phyloP scores from a whole-genome alignment of 192 early-diverging fungal species.

The Podochytrium sp. region DNA sequence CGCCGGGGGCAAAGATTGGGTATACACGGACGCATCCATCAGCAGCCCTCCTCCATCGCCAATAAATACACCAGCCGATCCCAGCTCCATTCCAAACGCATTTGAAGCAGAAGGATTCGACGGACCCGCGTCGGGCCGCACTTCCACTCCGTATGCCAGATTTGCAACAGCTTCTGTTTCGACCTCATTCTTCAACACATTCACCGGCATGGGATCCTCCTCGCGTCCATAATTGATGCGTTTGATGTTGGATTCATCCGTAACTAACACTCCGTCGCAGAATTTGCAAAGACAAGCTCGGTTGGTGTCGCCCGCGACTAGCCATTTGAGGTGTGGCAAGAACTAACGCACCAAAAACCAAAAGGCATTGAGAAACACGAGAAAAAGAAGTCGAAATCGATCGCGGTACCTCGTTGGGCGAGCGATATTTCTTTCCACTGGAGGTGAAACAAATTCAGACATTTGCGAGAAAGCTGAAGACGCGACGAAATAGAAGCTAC shows the following conservation, averaged over 20 bases:
- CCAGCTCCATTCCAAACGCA: too few species aligned
- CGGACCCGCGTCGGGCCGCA: too few species aligned
- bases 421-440: conserved; percentile 2
- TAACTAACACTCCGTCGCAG: background rate
- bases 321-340: conserved; percentile 18
- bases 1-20: background rate
- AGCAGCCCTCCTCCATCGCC: background rate
- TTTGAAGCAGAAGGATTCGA: too few species aligned
- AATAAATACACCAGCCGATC: too few species aligned
- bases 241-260: background rate
- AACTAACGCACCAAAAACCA: conserved; percentile 1
- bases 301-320: background rate
- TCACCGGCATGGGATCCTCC: too few species aligned
- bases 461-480: background rate
- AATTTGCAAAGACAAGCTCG: conserved; percentile 23
- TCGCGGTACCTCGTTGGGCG: conserved; percentile 23
- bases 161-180: too few species aligned
- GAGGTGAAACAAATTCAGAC: background rate
- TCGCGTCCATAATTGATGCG: background rate
- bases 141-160: too few species aligned
- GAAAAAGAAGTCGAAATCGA: conserved; percentile 2
- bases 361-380: background rate
- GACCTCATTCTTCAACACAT: too few species aligned
- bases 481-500: background rate
- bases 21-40: background rate